Evolutionary conservation across 768 basidiomycete species (phyloP), one percentile per base, ranked within the genome.

Genomic region (Suillus ampliporus): DNA sequence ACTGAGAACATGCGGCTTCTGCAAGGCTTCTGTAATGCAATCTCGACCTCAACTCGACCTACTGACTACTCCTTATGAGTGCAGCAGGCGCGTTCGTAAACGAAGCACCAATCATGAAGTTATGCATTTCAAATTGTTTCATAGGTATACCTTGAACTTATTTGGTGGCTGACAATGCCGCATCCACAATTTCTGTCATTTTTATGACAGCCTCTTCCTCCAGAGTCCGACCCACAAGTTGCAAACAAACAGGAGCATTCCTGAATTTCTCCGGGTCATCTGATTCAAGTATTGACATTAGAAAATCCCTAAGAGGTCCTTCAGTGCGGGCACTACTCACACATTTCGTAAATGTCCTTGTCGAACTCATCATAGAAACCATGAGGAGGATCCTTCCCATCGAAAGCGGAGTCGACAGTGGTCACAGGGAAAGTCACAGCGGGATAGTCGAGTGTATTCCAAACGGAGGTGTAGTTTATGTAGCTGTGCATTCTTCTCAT

Each of bases 141-240:
- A 31, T 6, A 31, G 31, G 31, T 3, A 31, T 31, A 31, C 31
- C 31, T 31, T 31, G 6, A 31, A 31, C 6, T 31, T 31, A 31
- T 10, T 37, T 63, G 40, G 38, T n/a, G 17, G 31, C 67, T 65
- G 80, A 83, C 62, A 88, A 71, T 13, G 86, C 87, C 0, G 71
- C 71, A 46, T 86, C 87, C 14, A 89, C 84, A 23, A 92, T 82
- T 68, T 90, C 86, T 5, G 84, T 81, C 84, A 92, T 86, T 0
- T 79, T 83, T 58, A 92, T 83, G 3, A 91, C 83, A 0, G 86
- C 90, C 68, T 92, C 91, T 67, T 93, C 92, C 68, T 92, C 91
- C 62, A 86, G 77, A 4, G 87, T 89, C 50, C 86, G 80, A 3
- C 88, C 89, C 7, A 91, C 79, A 6, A 92, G 70, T 71, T 93